These are phyloP conservation scores for Tillandsia leiboldiana DNA, from an alignment of 176 grass and related monocot species.

Conservation along the genomic window DNA sequence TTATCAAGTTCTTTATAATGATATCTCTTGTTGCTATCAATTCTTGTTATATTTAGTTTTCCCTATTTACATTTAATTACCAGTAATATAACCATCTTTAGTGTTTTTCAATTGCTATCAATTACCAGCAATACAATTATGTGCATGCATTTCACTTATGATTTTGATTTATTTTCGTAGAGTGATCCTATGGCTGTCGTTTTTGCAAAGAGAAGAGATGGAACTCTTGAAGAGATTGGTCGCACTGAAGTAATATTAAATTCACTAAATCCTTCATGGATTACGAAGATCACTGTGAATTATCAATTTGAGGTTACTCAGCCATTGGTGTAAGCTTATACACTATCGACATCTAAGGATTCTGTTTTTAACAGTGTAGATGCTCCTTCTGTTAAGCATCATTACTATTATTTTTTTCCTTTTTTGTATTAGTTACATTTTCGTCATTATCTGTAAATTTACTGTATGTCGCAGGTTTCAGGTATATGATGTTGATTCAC, in stretches of 20 bases:
- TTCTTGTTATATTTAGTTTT: too few species aligned
- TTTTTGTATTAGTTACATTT: conserved; percentile 15
- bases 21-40: too few species aligned
- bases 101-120: background rate
- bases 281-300: conserved; percentile 57
- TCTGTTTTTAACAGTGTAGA: background rate
- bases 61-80: too few species aligned
- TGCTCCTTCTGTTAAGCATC: background rate
- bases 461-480: conserved; percentile 50
- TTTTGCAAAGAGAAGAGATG: conserved; percentile 66
- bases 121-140: background rate
- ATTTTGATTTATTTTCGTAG: conserved; percentile 27
- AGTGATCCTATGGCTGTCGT: conserved; percentile 67
- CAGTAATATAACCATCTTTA: background rate
- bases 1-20: too few species aligned
- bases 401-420: background rate
- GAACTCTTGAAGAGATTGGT: conserved; percentile 81
- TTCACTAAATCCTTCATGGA: conserved; percentile 67
- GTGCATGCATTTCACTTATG: background rate
- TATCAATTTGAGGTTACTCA: conserved; percentile 96
- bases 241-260: conserved; percentile 89
- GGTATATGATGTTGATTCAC: conserved; percentile 66
- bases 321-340: conserved; percentile 71
- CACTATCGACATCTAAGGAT: background rate
- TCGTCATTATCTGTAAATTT: conserved; percentile 6